Base-by-base conservation (phyloP, 1,139 yeast species). In the Casaregolazyma suthepensis region DNA sequence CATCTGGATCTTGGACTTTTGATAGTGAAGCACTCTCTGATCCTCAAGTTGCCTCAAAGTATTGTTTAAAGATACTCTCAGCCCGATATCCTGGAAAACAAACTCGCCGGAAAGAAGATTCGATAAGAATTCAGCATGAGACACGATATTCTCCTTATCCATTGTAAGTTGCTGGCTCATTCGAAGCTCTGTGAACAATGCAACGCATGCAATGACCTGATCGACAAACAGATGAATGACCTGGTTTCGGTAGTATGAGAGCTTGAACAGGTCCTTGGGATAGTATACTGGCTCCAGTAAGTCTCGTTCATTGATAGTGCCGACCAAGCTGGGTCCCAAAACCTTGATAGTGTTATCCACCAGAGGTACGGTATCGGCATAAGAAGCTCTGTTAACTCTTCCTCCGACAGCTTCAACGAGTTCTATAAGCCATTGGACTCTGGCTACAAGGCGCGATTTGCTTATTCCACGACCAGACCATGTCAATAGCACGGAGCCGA, bases 181-280 rank as follows among this genome's bases (percentile, higher is more conserved):
- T 44, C 56, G 62, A 57, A 52, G 58, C 52, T 52, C 61, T 51
- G 57, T 63, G 57, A 71, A 71, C 53, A 73, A 60, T 2, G 75
- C 71, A 4, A 71, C 67, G 29, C 74, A 67, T 15, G 70, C 68
- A 47, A 74, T 68, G 2, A 76, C 68, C 57, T 74, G 76, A 7
- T 72, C 64, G 10, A 72, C 71, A 63, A 74, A 74, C 58, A 74
- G 58, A 57, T 73, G 76, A 45, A 73, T 72, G 35, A 71, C 67
- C 61, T 72, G 75, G 63, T 74, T 74, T 20, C 77, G 69, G 63
- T 74, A 74, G 57, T 72, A 74, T 45, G 73, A 67, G 40, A 74
- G 66, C 57, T 70, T 72, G 66, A 74, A 74, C 18, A 70, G 66
- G 57, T 74, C 77, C 50, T 71, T 71, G 43, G 76, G 71, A 49